phyloP scores from a whole-genome alignment of 768 basidiomycete species.

The Trametes maxima region DNA sequence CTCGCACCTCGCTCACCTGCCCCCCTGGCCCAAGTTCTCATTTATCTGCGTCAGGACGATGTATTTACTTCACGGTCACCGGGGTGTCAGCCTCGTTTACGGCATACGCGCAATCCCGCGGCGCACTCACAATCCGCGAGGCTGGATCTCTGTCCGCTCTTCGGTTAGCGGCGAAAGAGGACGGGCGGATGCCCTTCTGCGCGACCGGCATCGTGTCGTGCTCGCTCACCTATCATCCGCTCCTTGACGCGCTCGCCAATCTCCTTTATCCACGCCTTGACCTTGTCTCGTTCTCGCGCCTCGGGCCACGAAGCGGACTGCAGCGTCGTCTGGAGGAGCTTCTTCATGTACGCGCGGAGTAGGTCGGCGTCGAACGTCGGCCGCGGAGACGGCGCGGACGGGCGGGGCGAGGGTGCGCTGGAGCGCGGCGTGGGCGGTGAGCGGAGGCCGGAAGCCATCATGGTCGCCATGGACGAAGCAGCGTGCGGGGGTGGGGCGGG shows the following conservation, averaged over 20 bases:
- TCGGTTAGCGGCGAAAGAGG: constrained; percentile 4
- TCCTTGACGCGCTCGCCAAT: constrained; percentile 85
- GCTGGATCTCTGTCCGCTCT: constrained; percentile 60
- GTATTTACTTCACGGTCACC: constrained; percentile 64
- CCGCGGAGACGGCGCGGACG: constrained; percentile 51
- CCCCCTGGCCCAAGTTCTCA: constrained; percentile 84
- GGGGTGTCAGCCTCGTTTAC: constrained; percentile 12
- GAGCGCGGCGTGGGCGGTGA: constrained; percentile 27
- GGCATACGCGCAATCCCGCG: constrained; percentile 6
- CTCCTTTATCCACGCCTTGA: constrained; percentile 79
- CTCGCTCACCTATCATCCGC: constrained; percentile 63
- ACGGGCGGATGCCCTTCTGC: neutral
- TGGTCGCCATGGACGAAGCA: constrained; percentile 16
- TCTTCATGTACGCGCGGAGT: constrained; percentile 80
- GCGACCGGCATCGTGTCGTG: neutral
- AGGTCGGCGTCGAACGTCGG: constrained; percentile 70
- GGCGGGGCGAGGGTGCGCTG: constrained; percentile 59
- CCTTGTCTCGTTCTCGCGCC: constrained; percentile 65
- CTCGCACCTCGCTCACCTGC: constrained; percentile 55
- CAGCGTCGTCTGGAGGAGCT: constrained; percentile 71
- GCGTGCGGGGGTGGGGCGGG: neutral
- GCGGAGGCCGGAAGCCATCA: constrained; percentile 22
- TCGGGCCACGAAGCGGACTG: constrained; percentile 68
- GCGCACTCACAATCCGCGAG: constrained; percentile 74
- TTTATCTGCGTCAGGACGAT: constrained; percentile 84